Evolutionary conservation across 352 stramenopile genomes (phyloP).

Genomic region (Phytophthora cactorum): DNA sequence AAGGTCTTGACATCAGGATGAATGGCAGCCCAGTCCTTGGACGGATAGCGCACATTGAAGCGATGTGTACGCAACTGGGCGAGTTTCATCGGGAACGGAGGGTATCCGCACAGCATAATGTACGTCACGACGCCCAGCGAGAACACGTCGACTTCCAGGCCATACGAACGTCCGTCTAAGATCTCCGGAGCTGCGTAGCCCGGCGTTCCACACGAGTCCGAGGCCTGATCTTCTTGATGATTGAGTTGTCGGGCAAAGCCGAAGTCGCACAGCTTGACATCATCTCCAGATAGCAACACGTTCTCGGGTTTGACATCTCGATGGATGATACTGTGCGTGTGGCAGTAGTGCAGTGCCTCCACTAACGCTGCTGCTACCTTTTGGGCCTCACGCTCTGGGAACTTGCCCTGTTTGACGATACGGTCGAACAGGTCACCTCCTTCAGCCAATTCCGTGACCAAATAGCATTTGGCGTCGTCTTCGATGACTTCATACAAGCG

Average conservation of each 20-base stretch:
- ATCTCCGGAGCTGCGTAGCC: constrained; percentile 88
- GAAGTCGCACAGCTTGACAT: constrained; percentile 89
- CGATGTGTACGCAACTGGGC: constrained; percentile 80
- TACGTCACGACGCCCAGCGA: constrained; percentile 91
- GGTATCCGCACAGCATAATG: constrained; percentile 90
- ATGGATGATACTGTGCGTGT: constrained; percentile 88
- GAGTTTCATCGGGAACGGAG: constrained; percentile 90
- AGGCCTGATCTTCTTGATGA: constrained; percentile 66
- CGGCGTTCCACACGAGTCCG: constrained; percentile 83
- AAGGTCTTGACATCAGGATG: constrained; percentile 73
- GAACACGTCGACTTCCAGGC: constrained; percentile 87
- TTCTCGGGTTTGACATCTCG: constrained; percentile 90
- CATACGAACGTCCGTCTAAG: constrained; percentile 82
- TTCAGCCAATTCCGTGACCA: constrained; percentile 97
- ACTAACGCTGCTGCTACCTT: constrained; percentile 76
- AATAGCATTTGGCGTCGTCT: constrained; percentile 95
- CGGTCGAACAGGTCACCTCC: constrained; percentile 89
- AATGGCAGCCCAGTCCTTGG: constrained; percentile 79
- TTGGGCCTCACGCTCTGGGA: constrained; percentile 69
- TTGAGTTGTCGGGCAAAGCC: constrained; percentile 81
- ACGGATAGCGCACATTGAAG: constrained; percentile 85
- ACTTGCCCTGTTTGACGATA: constrained; percentile 87
- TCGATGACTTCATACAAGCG: constrained; percentile 94
- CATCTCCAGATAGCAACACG: constrained; percentile 74
- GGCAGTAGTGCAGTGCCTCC: constrained; percentile 93